Base-by-base conservation (phyloP, 2,329 filamentous ascomycete genomes). In the Fonsecaea erecta region DNA sequence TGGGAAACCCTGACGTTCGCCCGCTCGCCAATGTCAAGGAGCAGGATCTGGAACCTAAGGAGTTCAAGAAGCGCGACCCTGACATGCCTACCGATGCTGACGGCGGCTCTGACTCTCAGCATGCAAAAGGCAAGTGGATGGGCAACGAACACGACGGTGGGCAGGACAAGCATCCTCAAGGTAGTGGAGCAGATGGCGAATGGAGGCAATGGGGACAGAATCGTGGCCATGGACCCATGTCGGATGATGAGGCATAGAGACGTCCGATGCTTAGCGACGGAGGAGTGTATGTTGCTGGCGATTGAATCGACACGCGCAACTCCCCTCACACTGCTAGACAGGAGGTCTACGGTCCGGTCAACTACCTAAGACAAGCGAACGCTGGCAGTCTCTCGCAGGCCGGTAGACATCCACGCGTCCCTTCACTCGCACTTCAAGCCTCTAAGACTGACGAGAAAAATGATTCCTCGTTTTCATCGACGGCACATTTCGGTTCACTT, bases 1-100 rank as follows among this genome's bases (percentile, higher is more conserved):
- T 32, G 14, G 62, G 62, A 2, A 64, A 64, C 30, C 62, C 62
- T 5, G 55, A 61, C 40, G 43, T 60, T 7, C 57, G 43, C 8
- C 37, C 21, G 21, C n/a, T 35, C 18, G n/a, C 24, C 2, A 34
- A 60, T 21, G 43, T 60, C 28, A 52, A 52, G 28, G 43, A 60
- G 35, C 37, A 46, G 6, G 55, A 48, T 48, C 8, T 26, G 14
- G 3, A 6, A 6, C 55, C 55, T 9, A 48, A 48, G 43, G 55
- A 43, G n/a, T 43, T 58, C 7, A 48, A 43, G 37, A 52, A 21
- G 43, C 40, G 57, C 40, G 51, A 46, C 14, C 32, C 34, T 30
- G 59, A 40, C 1, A 8, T 56, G 30, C 16, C 34, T 30, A 8
- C 28, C 8, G 30, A 24, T 35, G 53, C 28, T 21, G 16, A 30